Evolutionary conservation across 129 eudicot genomes (phyloP).

Genomic region (carrot (Daucus carota)): DNA sequence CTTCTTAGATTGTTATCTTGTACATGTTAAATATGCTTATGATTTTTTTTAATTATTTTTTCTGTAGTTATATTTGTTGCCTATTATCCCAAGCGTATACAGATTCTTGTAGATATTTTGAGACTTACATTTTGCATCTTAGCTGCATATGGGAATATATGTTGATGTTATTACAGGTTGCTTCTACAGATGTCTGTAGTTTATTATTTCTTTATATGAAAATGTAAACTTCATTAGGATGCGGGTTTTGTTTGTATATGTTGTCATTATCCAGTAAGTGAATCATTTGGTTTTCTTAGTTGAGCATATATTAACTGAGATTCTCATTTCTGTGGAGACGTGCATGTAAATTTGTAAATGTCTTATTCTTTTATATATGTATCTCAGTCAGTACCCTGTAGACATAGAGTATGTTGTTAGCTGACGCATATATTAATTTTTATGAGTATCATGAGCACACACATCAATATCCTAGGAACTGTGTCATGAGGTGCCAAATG

Average conservation of each 20-base stretch:
- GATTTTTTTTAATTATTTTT: background rate
- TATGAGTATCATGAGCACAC: background rate
- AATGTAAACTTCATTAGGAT: background rate
- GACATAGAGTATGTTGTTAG: background rate
- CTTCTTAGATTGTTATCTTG: background rate
- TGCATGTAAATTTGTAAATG: no score
- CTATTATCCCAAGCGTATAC: background rate
- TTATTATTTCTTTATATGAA: background rate
- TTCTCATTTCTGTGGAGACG: background rate
- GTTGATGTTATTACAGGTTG: background rate
- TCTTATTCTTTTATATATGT: background rate
- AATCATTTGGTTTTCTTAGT: background rate
- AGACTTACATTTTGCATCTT: background rate
- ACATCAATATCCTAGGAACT: background rate
- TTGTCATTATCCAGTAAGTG: background rate
- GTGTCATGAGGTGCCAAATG: background rate
- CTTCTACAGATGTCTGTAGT: background rate
- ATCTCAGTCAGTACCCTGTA: background rate
- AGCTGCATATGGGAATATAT: background rate
- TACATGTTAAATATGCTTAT: background rate
- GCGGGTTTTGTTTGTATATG: background rate
- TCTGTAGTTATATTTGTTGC: background rate
- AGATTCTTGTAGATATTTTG: background rate
- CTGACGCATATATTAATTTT: background rate
- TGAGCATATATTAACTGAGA: background rate